Conservation (phyloP, 805 yeast genomes). For the Torulaspora delbrueckii region DNA sequence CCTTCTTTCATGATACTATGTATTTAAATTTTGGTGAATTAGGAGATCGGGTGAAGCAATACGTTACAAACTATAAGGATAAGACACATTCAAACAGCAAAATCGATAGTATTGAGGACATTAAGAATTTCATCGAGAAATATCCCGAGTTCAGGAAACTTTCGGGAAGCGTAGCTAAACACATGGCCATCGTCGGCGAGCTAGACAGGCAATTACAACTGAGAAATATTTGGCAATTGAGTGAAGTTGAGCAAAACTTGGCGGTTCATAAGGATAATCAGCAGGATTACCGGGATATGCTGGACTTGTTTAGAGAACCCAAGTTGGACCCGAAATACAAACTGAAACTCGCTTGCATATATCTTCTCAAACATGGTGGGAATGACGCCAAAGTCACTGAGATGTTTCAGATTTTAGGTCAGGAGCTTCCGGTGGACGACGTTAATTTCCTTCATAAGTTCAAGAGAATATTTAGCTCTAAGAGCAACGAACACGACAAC, state of each 20-base stretch:
- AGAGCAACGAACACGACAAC: slow-evolving; percentile 3
- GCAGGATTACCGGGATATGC: slow-evolving; percentile 52
- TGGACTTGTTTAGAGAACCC: slow-evolving; percentile 45
- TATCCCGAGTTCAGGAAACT: slow-evolving; percentile 91
- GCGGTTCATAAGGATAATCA: slow-evolving; percentile 60
- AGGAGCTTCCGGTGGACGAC: slow-evolving; percentile 36
- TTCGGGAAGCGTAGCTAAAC: slow-evolving; percentile 85
- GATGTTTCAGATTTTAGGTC: slow-evolving; percentile 39
- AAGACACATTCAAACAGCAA: slow-evolving; percentile 68
- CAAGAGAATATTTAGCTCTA: slow-evolving; percentile 31
- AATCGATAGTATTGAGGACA: slow-evolving; percentile 76
- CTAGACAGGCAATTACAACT: slow-evolving; percentile 67
- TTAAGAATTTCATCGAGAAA: slow-evolving; percentile 85
- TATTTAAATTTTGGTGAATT: slow-evolving; percentile 90
- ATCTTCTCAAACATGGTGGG: slow-evolving; percentile 64
- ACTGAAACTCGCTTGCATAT: slow-evolving; percentile 66
- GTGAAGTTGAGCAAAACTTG: slow-evolving; percentile 85
- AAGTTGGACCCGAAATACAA: slow-evolving; percentile 53
- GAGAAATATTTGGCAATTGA: slow-evolving; percentile 70
- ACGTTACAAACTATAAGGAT: slow-evolving; percentile 74
- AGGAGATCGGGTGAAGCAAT: slow-evolving; percentile 79
- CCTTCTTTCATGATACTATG: slow-evolving; percentile 75
- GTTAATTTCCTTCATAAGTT: slow-evolving; percentile 44
- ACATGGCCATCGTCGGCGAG: slow-evolving; percentile 84
- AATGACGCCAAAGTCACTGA: slow-evolving; percentile 48